Evolutionary conservation across 1,139 yeast genomes (phyloP), one percentile per base, ranked within the genome.

Genomic region (Taphrina sp.): DNA sequence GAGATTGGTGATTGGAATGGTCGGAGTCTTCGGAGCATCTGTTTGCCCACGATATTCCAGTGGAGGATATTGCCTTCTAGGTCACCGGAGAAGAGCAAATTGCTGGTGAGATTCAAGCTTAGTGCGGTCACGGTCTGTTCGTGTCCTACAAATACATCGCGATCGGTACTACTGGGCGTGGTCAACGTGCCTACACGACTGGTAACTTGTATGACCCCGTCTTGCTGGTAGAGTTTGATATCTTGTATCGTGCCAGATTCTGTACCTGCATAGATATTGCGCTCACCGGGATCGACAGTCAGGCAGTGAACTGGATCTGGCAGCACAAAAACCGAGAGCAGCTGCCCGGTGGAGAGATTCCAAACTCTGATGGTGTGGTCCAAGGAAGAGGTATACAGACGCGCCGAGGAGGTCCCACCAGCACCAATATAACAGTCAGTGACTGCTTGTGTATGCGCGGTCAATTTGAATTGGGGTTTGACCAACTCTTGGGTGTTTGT

Each of bases 201-300:
- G 43, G 83, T 77, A 0, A 87, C 77, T 14, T 78, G 71, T 5
- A 28, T 17, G 20, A 69, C 69, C 31, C 49, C 42, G 44, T 46
- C 43, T 22, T 52, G 36, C 20, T 43, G 33, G 69, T 80, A 86
- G 57, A 86, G 68, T 14, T 82, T 78, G 10, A 86, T 74, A 22
- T 73, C 68, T 62, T 84, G 74, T 38, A 87, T 77, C 17, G 70
- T 65, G 12, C 96, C 96, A 60, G 80, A 76, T 1, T 70, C 65
- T 29, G 84, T 70, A 1, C 96, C 97, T 2, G 78, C 80, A 67
- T 85, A 92, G 0, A 85, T 60, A 1, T 81, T 77, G 62, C 97
- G 75, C 64, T 83, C 88, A 0, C 92, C 87, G 0, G 95, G 90
- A 67, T 92, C 98, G n/a, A 79, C 71, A 0, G 81, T 76, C 16